A percentile compares a stretch with the other conserved stretches of the same genome.
Evolutionary conservation across 208 protist genomes (phyloP).

Genomic region (Zelonia costaricensis): DNA sequence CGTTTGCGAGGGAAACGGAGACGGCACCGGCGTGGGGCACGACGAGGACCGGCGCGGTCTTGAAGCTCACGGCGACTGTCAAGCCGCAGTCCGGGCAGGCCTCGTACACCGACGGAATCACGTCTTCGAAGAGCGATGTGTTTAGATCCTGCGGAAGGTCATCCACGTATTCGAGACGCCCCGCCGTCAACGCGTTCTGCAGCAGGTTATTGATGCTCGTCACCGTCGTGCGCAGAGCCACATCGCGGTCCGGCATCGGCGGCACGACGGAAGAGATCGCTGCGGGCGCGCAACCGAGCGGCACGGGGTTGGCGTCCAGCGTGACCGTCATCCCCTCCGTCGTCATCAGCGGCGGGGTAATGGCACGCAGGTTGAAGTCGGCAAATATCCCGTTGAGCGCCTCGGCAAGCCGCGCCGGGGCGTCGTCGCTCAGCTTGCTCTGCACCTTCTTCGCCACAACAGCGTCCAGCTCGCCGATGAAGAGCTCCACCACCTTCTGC

Average conservation of each 20-base stretch:
- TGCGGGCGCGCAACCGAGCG: conserved; percentile 3
- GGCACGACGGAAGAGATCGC: conserved; percentile 2
- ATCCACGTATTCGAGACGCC: conserved; percentile 4
- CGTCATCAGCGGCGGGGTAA: conserved; percentile 36
- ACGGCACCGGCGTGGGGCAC: conserved; percentile 2
- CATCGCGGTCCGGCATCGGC: conserved; percentile 16
- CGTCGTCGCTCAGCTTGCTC: conserved; percentile 31
- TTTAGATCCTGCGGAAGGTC: conserved; percentile 33
- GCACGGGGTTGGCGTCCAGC: conserved; percentile 19
- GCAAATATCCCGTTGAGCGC: conserved; percentile 20
- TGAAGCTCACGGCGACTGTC: conserved; percentile 11
- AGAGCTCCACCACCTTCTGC: conserved; percentile 43
- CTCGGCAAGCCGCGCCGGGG: conserved; percentile 22
- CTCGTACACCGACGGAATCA: conserved; percentile 49
- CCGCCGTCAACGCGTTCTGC: conserved; percentile 8
- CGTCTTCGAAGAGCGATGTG: conserved; percentile 44
- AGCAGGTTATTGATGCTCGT: conserved; percentile 47
- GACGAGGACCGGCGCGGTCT: conserved; percentile 4
- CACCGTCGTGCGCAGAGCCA: conserved; percentile 29
- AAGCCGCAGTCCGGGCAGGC: conserved; percentile 63
- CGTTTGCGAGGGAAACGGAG: conserved; percentile 9
- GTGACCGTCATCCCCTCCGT: conserved; percentile 19
- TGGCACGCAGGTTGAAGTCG: conserved; percentile 1
- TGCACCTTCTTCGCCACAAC: conserved; percentile 39
- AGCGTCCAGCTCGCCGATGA: conserved; percentile 61